phyloP scores from a whole-genome alignment of 805 yeast species.

The Zygosaccharomyces gambellarensis region DNA sequence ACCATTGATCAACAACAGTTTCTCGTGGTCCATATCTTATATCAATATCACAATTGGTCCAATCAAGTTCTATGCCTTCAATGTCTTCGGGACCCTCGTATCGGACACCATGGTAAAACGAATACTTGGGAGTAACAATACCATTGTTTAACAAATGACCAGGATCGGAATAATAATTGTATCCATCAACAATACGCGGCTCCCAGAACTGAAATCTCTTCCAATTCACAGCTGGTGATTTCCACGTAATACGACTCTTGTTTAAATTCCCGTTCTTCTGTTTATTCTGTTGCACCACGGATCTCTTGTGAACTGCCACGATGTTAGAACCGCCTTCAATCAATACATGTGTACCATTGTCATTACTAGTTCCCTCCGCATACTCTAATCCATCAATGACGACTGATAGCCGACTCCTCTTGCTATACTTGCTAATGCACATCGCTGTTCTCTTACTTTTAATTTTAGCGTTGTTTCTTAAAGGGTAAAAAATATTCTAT shows the following conservation, averaged over 20 bases:
- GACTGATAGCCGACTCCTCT: constrained; percentile 19
- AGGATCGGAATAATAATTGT: constrained; percentile 16
- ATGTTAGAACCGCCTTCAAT: constrained; percentile 13
- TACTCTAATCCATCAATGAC: constrained; percentile 17
- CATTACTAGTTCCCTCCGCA: constrained; percentile 9
- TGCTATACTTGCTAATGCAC: background rate
- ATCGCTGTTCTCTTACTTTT: background rate
- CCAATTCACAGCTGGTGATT: constrained; percentile 2
- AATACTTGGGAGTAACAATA: constrained; percentile 14
- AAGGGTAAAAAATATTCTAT: constrained; percentile 8
- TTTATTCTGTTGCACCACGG: constrained; percentile 2
- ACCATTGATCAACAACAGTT: constrained; percentile 23
- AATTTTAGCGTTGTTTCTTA: constrained; percentile 1
- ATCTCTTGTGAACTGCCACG: constrained; percentile 19
- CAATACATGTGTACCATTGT: constrained; percentile 17
- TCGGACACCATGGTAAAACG: constrained; percentile 12
- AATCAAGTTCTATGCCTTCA: constrained; percentile 3
- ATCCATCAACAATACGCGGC: constrained; percentile 12
- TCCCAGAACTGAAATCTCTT: constrained; percentile 1
- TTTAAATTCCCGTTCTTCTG: background rate
- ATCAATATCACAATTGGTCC: constrained; percentile 10
- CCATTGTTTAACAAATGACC: background rate
- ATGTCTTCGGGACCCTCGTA: constrained; percentile 3
- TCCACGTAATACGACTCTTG: constrained; percentile 18
- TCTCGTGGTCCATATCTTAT: background rate